phyloP scores from a whole-genome alignment of 2,329 filamentous ascomycete species.

The Pyricularia sp. region DNA sequence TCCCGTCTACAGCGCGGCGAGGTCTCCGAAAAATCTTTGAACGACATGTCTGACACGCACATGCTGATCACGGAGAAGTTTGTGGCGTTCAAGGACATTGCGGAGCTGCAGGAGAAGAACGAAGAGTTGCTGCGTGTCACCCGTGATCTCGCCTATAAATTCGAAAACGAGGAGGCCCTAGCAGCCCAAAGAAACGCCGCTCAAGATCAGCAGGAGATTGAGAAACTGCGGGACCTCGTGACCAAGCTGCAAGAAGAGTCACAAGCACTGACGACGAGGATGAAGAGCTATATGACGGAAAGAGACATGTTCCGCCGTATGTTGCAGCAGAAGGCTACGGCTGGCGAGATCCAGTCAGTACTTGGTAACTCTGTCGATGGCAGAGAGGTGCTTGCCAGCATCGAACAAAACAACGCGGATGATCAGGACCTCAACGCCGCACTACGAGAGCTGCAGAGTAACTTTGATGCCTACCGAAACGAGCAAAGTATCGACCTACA shows the following conservation, averaged over 20 bases:
- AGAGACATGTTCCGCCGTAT: constrained; percentile 96
- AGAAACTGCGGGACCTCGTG: constrained; percentile 35
- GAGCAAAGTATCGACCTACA: constrained; percentile 75
- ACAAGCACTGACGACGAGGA: constrained; percentile 68
- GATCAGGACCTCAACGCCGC: constrained; percentile 64
- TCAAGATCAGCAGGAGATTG: constrained; percentile 60
- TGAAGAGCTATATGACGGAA: constrained; percentile 90
- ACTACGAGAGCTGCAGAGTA: constrained; percentile 76
- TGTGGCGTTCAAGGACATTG: constrained; percentile 80
- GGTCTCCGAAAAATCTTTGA: constrained; percentile 58
- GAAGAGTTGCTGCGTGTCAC: constrained; percentile 73
- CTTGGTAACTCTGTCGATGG: constrained; percentile 65
- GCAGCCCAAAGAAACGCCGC: constrained; percentile 53
- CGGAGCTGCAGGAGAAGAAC: constrained; percentile 82
- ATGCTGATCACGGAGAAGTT: constrained; percentile 82
- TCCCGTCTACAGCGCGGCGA: constrained; percentile 71
- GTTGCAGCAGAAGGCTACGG: constrained; percentile 60
- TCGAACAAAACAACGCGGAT: constrained; percentile 52
- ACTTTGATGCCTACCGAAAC: constrained; percentile 83
- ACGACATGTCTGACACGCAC: constrained; percentile 75
- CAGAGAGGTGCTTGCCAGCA: constrained; percentile 46
- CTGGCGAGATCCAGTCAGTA: constrained; percentile 55
- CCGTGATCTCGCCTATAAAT: constrained; percentile 74
- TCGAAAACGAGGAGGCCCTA: constrained; percentile 84
- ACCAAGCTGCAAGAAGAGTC: constrained; percentile 66